Percentiles rank a stretch among this genome's conserved stretches.
phyloP scores from a whole-genome alignment of 805 yeast genomes.

The Kluyveromyces wickerhamii region DNA sequence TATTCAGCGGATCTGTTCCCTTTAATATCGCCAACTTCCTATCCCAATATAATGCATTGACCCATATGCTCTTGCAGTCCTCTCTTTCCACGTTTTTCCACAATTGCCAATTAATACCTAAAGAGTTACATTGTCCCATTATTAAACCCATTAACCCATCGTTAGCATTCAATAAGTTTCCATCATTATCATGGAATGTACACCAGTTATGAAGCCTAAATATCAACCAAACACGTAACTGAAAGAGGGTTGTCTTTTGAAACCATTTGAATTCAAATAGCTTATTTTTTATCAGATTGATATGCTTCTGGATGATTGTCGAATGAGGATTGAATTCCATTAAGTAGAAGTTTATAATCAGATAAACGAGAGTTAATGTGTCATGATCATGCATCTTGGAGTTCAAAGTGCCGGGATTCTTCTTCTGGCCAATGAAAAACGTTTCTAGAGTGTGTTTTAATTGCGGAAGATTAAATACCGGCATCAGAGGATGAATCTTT shows the following conservation, averaged over 20 bases:
- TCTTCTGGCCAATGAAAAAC: slow-evolving; percentile 11
- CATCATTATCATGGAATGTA: slow-evolving; percentile 30
- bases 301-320: slow-evolving; percentile 1
- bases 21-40: slow-evolving; percentile 23
- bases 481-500: slow-evolving; percentile 17
- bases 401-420: slow-evolving; percentile 3
- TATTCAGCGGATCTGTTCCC: slow-evolving; percentile 25
- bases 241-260: slow-evolving; percentile 24
- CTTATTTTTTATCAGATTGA: slow-evolving; percentile 1
- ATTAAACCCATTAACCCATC: slow-evolving; percentile 25
- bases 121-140: slow-evolving; percentile 22
- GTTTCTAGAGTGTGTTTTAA: slow-evolving; percentile 11
- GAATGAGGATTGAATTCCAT: slow-evolving; percentile 2
- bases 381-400: slow-evolving; percentile 1
- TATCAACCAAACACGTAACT: slow-evolving; percentile 21
- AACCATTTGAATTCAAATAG: slow-evolving; percentile 14
- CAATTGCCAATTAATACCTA: slow-evolving; percentile 23
- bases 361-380: neutral
- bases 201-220: slow-evolving; percentile 28
- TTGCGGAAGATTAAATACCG: slow-evolving; percentile 17
- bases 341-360: slow-evolving; percentile 2
- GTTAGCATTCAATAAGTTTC: slow-evolving; percentile 22
- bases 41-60: slow-evolving; percentile 25
- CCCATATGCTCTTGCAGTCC: slow-evolving; percentile 20
- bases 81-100: slow-evolving; percentile 11